Evolutionary conservation across 2,329 filamentous ascomycete genomes (phyloP), one percentile per base, ranked within the genome.

Genomic region (Penicillium hordei): DNA sequence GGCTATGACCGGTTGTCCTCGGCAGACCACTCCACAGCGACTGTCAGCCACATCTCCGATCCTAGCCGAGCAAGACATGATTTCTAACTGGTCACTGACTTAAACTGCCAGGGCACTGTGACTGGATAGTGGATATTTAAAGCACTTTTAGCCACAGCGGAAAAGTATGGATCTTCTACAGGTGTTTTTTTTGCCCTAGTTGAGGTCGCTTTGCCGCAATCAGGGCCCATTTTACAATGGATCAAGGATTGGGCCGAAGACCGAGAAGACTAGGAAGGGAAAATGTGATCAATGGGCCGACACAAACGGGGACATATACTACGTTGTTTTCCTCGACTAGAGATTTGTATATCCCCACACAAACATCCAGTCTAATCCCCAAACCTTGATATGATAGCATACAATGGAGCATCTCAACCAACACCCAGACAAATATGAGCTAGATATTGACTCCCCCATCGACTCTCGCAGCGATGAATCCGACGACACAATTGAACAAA

Each of bases 141-240:
- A 38, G 17, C n/a, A 43, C 25, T 38, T 23, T 4, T 27, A 55
- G 55, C 58, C 58, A 58, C 58, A 60, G 50, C 58, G 58, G 58
- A 60, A 60, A 60, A 48, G 34, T 58, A 60, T 60, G 58, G 58
- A 58, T 55, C 55, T 52, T 27, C 31, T 31, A 15, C 12, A 36
- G 13, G 8, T 36, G 25, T 3, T 44, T 58, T n/a, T 55, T 23
- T 50, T 34, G 40, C 48, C 54, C 17, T 48, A 6, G 27, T 38
- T 44, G 33, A 36, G 50, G 34, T 48, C 39, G 13, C 10, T 52
- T 44, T 52, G 46, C 48, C 23, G 34, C 31, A 58, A 48, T 13
- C 15, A 46, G 51, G 58, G 27, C 50, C 55, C 55, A 48, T 57
- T 48, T 52, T 48, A 43, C 15, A 5, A 44, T 54, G 21, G 46